Evolutionary conservation across 257 asterid species (phyloP).

Genomic region (Primulina tabacum): DNA sequence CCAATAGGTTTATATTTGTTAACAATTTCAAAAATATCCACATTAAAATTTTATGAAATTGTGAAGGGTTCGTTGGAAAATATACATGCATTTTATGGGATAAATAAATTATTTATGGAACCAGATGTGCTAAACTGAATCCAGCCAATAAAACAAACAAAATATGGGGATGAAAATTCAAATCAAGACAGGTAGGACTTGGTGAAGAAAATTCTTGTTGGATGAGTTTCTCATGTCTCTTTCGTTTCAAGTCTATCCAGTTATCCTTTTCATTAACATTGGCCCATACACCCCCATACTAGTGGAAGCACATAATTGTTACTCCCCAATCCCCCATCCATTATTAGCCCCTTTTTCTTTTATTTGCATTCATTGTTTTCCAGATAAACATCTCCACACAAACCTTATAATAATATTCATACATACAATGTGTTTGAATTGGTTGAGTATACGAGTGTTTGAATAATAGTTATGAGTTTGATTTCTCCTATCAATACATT

Average conservation of each 20-base stretch:
- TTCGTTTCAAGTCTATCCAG: constrained; percentile 16
- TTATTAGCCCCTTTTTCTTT: not conserved
- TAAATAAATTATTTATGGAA: too few species aligned
- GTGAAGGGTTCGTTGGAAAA: too few species aligned
- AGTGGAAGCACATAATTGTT: constrained; percentile 22
- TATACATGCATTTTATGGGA: not conserved
- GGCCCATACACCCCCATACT: constrained; percentile 72
- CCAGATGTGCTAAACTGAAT: constrained; percentile 1
- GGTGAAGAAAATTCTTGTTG: constrained; percentile 10
- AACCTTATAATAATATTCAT: too few species aligned
- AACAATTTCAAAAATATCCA: not conserved
- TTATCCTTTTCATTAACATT: constrained; percentile 31
- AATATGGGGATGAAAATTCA: constrained; percentile 7
- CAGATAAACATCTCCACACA: not conserved
- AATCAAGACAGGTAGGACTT: constrained; percentile 18
- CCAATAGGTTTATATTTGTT: too few species aligned
- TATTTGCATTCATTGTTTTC: constrained; percentile 7
- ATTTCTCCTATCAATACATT: too few species aligned
- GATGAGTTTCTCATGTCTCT: not conserved
- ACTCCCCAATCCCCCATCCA: constrained; percentile 7
- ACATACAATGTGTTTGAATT: too few species aligned
- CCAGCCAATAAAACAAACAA: constrained; percentile 17
- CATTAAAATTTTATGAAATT: too few species aligned
- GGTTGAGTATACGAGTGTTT: too few species aligned
- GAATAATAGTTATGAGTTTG: too few species aligned